Conservation (phyloP, 345 rosid genomes). For the Populus pruinosa region DNA sequence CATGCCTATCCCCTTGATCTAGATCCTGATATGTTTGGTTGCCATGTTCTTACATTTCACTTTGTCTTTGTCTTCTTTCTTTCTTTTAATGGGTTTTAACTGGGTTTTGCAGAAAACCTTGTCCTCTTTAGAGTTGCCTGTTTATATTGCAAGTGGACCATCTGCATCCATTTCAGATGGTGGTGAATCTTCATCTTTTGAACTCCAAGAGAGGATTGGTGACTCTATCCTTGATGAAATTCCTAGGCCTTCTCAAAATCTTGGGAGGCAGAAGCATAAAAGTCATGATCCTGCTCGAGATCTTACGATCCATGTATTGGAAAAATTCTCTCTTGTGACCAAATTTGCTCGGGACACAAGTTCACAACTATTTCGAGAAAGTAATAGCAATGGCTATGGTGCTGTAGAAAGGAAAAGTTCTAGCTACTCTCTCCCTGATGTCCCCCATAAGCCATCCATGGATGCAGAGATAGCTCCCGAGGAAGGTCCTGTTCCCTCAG, state of each 20-base stretch:
- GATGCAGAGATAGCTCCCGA: slow-evolving; percentile 40
- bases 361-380: slow-evolving; percentile 74
- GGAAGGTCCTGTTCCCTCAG: slow-evolving; percentile 51
- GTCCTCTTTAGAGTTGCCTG: slow-evolving; percentile 91
- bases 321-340: slow-evolving; percentile 90
- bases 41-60: neutral
- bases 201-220: slow-evolving; percentile 42
- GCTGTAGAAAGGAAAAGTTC: slow-evolving; percentile 51
- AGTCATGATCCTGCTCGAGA: slow-evolving; percentile 85
- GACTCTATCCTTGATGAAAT: slow-evolving; percentile 28
- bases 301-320: slow-evolving; percentile 81
- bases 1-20: neutral
- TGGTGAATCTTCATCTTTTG: slow-evolving; percentile 43
- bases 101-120: slow-evolving; percentile 59
- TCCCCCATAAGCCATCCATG: slow-evolving; percentile 34
- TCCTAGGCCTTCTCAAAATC: slow-evolving; percentile 40
- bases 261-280: slow-evolving; percentile 56
- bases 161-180: slow-evolving; percentile 39
- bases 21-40: neutral
- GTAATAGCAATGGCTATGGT: slow-evolving; percentile 56
- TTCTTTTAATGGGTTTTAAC: slow-evolving; percentile 12
- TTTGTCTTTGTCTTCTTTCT: neutral
- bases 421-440: slow-evolving; percentile 37
- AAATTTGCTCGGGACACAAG: slow-evolving; percentile 94
- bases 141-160: slow-evolving; percentile 57